These are phyloP conservation scores for Trebouxia gelatinosa DNA, from an alignment of 163 green algal species.

Conservation along the genomic window DNA sequence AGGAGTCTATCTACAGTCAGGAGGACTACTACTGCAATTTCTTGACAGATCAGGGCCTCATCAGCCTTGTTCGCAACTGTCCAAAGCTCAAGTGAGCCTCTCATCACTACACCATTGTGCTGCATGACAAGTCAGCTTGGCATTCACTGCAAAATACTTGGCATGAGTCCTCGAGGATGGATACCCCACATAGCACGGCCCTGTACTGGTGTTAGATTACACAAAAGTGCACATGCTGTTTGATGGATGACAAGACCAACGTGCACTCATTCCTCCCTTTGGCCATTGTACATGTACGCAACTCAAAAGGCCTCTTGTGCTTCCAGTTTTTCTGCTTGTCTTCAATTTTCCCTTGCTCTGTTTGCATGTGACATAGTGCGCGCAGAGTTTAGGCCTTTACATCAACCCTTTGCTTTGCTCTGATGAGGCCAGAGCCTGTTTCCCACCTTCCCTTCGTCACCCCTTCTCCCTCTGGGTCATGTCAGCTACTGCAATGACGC, in stretches of 20 bases:
- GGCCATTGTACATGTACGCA: no score
- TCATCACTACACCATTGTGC: background rate
- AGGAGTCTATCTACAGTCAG: slow-evolving; percentile 5
- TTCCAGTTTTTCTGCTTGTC: no score
- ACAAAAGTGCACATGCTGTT: background rate
- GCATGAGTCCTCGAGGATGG: background rate
- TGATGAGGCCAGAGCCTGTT: background rate
- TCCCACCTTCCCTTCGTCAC: background rate
- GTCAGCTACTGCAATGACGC: background rate
- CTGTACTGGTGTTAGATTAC: background rate
- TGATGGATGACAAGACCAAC: background rate
- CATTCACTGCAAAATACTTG: background rate
- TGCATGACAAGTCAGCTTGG: background rate
- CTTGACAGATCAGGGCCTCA: background rate
- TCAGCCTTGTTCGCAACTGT: background rate
- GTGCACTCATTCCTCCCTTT: background rate
- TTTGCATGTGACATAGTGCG: background rate
- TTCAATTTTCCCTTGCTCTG: no score
- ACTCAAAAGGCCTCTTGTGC: no score
- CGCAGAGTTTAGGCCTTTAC: background rate
- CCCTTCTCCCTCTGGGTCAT: no score
- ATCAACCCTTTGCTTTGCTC: background rate
- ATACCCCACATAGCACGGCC: background rate
- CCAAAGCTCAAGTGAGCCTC: background rate
- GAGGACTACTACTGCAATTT: slow-evolving; percentile 9